Evolutionary conservation across 2,329 filamentous ascomycete species (phyloP).

Genomic region (Grosmannia penicillata): DNA sequence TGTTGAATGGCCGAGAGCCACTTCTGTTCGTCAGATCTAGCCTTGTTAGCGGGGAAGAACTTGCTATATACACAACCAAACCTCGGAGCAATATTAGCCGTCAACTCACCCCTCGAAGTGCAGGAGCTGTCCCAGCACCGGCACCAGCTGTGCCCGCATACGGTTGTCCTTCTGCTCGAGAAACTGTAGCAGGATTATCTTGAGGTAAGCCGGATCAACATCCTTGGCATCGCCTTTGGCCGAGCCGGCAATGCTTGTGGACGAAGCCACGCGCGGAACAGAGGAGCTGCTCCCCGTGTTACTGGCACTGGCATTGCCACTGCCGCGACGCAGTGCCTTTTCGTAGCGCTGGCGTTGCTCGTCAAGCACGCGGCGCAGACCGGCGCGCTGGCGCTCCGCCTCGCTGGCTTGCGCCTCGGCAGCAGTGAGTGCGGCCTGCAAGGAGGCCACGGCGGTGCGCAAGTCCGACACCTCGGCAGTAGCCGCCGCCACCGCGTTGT

Average conservation of each 20-base stretch:
- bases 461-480: conserved; percentile 62
- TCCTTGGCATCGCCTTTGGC: conserved; percentile 27
- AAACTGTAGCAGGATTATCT: conserved; percentile 71
- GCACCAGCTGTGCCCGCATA: conserved; percentile 60
- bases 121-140: conserved; percentile 61
- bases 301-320: no score
- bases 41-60: not conserved
- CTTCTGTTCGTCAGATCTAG: conserved; percentile 60
- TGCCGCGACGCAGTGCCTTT: conserved; percentile 57
- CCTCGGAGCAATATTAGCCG: not conserved
- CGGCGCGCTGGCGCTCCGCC: conserved; percentile 67
- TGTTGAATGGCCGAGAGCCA: conserved; percentile 64
- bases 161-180: conserved; percentile 68
- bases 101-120: conserved; percentile 61
- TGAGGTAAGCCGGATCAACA: conserved; percentile 66
- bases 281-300: no score
- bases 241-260: no score
- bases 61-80: not conserved
- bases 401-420: conserved; percentile 71
- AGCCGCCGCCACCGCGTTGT: conserved; percentile 53
- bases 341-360: conserved; percentile 66
- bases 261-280: no score
- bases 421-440: conserved; percentile 70
- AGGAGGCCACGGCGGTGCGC: conserved; percentile 58
- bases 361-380: conserved; percentile 62